Evolutionary conservation across 306 rosid genomes (phyloP).

Genomic region (Ziziphus jujuba): DNA sequence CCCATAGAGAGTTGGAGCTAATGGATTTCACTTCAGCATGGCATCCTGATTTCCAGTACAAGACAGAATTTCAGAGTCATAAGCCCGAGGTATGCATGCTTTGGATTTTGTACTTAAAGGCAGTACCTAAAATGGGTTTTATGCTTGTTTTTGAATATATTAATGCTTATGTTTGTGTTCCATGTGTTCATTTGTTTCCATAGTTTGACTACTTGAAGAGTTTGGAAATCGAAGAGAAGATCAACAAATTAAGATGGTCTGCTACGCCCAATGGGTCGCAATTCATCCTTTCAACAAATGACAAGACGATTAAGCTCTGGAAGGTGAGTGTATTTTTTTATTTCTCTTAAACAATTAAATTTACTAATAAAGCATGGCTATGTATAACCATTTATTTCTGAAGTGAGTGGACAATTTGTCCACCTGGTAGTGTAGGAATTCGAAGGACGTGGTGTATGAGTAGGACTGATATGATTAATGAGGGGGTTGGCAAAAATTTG

Average conservation of each 20-base stretch:
- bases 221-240: constrained; percentile 59
- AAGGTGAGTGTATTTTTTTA: constrained; percentile 37
- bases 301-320: constrained; percentile 73
- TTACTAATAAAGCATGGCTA: neutral
- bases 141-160: neutral
- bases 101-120: neutral
- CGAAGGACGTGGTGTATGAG: neutral
- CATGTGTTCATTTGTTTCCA: constrained; percentile 8
- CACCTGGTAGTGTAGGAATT: neutral
- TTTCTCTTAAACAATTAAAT: neutral
- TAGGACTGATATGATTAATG: neutral
- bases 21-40: constrained; percentile 34
- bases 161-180: neutral
- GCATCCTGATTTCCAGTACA: constrained; percentile 48
- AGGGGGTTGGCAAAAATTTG: neutral
- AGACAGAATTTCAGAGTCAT: constrained; percentile 69
- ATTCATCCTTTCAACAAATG: constrained; percentile 60
- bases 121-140: neutral
- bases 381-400: neutral
- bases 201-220: constrained; percentile 67
- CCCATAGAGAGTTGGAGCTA: constrained; percentile 50
- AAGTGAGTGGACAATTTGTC: neutral
- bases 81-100: constrained; percentile 58
- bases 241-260: constrained; percentile 64
- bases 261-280: constrained; percentile 47